These are phyloP conservation scores for Astrocystis sublimbata DNA, from an alignment of 495 filamentous ascomycete genomes.

Conservation along the genomic window DNA sequence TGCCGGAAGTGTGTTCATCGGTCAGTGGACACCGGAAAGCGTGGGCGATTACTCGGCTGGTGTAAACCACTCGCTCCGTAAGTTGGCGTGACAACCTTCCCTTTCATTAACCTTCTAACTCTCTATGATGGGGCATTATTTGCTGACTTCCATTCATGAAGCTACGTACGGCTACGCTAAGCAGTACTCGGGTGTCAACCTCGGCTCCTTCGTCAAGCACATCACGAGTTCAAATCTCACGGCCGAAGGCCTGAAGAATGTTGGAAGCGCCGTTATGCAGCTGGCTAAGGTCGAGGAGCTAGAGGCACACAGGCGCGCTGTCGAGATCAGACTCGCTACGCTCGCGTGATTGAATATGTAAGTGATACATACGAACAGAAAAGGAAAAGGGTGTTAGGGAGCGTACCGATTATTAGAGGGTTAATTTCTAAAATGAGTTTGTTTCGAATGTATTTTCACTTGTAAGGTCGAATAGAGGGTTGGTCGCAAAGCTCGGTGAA, in stretches of 20 bases:
- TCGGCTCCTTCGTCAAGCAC: constrained; percentile 93
- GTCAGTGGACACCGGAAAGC: constrained; percentile 93
- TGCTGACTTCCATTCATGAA: constrained; percentile 34
- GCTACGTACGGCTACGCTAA: constrained; percentile 97
- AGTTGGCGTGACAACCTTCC: constrained; percentile 40
- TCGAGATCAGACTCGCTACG: constrained; percentile 70
- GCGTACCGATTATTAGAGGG: background rate
- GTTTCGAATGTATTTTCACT: background rate
- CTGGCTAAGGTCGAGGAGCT: constrained; percentile 91
- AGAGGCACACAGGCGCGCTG: constrained; percentile 90
- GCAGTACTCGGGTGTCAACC: constrained; percentile 96
- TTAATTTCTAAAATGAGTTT: background rate
- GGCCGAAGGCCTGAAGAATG: constrained; percentile 75
- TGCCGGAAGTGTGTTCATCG: constrained; percentile 93
- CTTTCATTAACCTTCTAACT: background rate
- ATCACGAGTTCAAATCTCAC: constrained; percentile 92
- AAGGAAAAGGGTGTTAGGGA: background rate
- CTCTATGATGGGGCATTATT: background rate
- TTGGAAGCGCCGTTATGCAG: constrained; percentile 88
- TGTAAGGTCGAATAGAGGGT: no score
- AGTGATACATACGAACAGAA: background rate
- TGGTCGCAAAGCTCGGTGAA: no score
- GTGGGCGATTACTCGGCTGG: constrained; percentile 98
- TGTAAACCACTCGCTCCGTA: constrained; percentile 95
- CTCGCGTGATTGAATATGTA: background rate